Evolutionary conservation across 129 eudicot genomes (phyloP), one percentile per base, ranked within the genome.

Genomic region (Tagetes patula): DNA sequence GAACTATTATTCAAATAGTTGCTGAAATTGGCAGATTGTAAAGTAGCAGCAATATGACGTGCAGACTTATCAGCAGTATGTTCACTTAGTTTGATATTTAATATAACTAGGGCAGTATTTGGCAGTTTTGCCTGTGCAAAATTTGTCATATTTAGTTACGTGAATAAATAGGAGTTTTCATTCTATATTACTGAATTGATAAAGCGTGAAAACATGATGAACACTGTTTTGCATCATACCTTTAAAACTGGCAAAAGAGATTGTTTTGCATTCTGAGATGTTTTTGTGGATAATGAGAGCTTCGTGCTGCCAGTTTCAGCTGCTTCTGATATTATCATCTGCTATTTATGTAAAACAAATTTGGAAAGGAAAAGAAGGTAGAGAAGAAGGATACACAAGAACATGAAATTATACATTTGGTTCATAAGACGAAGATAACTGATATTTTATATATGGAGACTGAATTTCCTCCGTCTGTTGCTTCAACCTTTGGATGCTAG

Each of bases 401-500:
- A 1, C 67, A 61, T 61, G 67, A 37, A 61, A 61, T 36, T 34
- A 4, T 61, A 61, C 67, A 4, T 61, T 12, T 61, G 45, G 67
- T 36, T 61, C 67, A 34, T 12, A 12, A 36, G 10, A 61, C 37
- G 67, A 61, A 61, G 67, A 4, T 12, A 61, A 61, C 43, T 61
- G 67, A 61, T 3, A 6, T 61, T 36, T 37, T 37, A 61, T 11
- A 36, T 8, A 10, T 61, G 67, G 67, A 61, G 30, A 61, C 67
- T 4, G 67, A 36, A 36, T 12, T 9, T 61, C 67, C 67, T 61
- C 27, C 3, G 2, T 5, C 4, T 61, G 45, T 37, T 36, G 67
- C 45, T 61, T 61, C 67, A 43, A 61, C 67, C 45, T 61, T 37
- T 61, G 30, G 45, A 61, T 61, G 67, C 73, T 34, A 69, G 73